Evolutionary conservation across 176 grass and related monocot species (phyloP).

Genomic region (Oryza australiensis): DNA sequence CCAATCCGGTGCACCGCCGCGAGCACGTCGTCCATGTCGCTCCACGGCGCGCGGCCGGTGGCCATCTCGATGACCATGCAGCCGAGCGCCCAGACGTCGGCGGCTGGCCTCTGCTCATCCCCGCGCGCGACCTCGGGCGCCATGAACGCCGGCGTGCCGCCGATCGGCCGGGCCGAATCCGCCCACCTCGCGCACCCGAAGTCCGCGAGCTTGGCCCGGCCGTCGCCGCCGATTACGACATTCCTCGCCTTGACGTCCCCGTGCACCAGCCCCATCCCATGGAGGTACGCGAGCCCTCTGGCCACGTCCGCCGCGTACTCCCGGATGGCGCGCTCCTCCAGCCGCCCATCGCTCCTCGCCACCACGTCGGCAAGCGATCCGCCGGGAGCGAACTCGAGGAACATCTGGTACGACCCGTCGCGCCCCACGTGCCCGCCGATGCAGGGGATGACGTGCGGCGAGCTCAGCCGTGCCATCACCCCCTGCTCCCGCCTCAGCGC

Average conservation of each 20-base stretch:
- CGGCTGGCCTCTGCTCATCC: conserved; percentile 61
- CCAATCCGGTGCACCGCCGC: conserved; percentile 59
- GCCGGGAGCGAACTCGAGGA: conserved; percentile 75
- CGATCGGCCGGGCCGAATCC: not conserved
- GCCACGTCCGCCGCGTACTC: conserved; percentile 42
- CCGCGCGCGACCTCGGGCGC: conserved; percentile 82
- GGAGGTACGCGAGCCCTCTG: conserved; percentile 56
- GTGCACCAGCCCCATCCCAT: conserved; percentile 47
- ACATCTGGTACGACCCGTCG: conserved; percentile 5
- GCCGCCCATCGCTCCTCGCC: conserved; percentile 30
- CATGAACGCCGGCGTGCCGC: conserved; percentile 91
- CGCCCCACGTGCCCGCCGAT: conserved; percentile 28
- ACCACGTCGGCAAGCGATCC: conserved; percentile 58
- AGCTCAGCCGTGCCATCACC: conserved; percentile 38
- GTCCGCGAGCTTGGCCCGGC: conserved; percentile 69
- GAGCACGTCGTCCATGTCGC: conserved; percentile 31
- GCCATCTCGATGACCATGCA: conserved; percentile 77
- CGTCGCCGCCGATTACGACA: conserved; percentile 57
- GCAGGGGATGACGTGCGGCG: conserved; percentile 62
- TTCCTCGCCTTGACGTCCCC: conserved; percentile 81
- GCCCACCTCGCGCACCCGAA: conserved; percentile 56
- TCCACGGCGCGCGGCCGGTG: conserved; percentile 58
- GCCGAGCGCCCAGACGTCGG: conserved; percentile 76
- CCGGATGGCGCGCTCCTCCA: conserved; percentile 29
- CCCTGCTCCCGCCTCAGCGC: conserved; percentile 43